Evolutionary conservation across 2,329 filamentous ascomycete genomes (phyloP).

Genomic region (Colletotrichum sidae): DNA sequence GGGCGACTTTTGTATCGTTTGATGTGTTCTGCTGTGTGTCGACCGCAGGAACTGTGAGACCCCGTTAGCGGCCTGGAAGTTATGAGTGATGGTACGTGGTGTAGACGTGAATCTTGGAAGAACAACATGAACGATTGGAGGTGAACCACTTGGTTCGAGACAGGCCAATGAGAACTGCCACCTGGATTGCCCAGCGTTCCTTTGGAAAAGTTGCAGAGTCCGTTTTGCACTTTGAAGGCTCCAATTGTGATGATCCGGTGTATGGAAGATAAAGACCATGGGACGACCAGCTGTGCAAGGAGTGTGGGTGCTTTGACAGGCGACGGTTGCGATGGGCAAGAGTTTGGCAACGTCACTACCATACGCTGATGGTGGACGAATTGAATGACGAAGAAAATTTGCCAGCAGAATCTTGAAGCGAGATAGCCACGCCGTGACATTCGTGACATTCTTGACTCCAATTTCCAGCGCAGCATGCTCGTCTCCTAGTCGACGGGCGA

Average conservation of each 20-base stretch:
- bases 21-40: conserved; percentile 6
- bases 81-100: conserved; percentile 1
- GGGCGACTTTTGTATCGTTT: conserved; percentile 16
- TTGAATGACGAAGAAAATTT: not conserved
- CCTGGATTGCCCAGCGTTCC: not conserved
- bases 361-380: conserved; percentile 1
- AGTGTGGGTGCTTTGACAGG: conserved; percentile 1
- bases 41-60: conserved; percentile 25
- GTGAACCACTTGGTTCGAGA: conserved; percentile 21
- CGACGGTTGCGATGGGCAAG: not conserved
- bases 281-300: conserved; percentile 1
- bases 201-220: not conserved
- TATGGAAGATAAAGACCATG: too few relatives aligned
- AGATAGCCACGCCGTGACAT: not conserved
- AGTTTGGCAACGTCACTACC: not conserved
- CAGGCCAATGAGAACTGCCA: not conserved
- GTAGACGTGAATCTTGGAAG: not conserved
- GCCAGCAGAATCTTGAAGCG: not conserved
- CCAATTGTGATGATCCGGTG: too few relatives aligned
- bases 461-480: not conserved
- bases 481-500: conserved; percentile 25
- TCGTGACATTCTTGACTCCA: not conserved
- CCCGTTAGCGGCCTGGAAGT: conserved; percentile 27
- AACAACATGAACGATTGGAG: not conserved
- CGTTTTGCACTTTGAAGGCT: conserved; percentile 20